Percentiles rank a stretch among this genome's conserved stretches.
These are phyloP conservation scores for Agaricus sinodeliciosus DNA, from an alignment of 768 basidiomycete species.

Conservation along the genomic window DNA sequence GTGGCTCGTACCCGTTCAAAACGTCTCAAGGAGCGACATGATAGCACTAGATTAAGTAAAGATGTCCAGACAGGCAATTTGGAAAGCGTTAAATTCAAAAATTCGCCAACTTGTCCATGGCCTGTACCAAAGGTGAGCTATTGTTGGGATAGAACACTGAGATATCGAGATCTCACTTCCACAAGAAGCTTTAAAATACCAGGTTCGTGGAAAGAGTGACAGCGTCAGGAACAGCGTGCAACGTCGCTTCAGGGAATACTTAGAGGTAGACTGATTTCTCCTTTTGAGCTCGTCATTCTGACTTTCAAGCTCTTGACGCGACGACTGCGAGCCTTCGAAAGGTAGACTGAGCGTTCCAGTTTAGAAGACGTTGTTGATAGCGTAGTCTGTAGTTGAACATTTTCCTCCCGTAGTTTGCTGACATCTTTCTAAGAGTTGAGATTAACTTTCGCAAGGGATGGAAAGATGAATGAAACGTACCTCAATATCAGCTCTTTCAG, in stretches of 20 bases:
- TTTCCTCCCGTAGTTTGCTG: constrained; percentile 38
- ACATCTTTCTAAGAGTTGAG: constrained; percentile 25
- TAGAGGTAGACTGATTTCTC: constrained; percentile 19
- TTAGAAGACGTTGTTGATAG: constrained; percentile 40
- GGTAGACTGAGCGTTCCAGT: constrained; percentile 53
- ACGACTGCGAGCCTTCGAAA: constrained; percentile 48
- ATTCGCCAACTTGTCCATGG: constrained; percentile 32
- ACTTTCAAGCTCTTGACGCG: constrained; percentile 47
- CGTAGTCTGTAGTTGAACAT: constrained; percentile 42
- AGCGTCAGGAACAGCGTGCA: constrained; percentile 77
- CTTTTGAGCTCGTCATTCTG: constrained; percentile 53
- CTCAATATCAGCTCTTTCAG: constrained; percentile 41
- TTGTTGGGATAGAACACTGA: background rate
- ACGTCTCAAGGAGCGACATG: no score
- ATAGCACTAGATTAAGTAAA: no score
- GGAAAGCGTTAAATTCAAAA: background rate
- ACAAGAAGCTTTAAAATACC: constrained; percentile 66
- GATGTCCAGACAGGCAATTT: no score
- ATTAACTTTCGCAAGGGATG: background rate
- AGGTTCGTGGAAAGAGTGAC: constrained; percentile 75
- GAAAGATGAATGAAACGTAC: constrained; percentile 23
- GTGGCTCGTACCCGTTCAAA: no score
- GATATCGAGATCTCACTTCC: constrained; percentile 37
- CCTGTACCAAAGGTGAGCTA: constrained; percentile 19
- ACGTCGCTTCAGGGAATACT: constrained; percentile 72